Evolutionary conservation across 139 green algal species (phyloP).

Genomic region (Picochlorum sp.): DNA sequence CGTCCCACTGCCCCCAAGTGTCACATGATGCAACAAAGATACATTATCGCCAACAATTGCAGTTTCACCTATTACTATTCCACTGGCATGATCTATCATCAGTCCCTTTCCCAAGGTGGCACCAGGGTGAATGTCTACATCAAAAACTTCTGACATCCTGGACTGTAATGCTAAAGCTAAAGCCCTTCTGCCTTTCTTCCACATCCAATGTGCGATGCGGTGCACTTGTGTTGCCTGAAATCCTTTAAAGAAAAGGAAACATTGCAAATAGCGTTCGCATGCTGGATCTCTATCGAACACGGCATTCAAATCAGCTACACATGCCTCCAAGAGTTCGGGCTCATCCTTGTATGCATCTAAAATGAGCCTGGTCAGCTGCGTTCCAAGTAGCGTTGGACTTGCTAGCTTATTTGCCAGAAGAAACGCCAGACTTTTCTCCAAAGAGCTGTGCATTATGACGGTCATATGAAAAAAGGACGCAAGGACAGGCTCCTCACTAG

Average conservation of each 20-base stretch:
- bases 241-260: conserved; percentile 89
- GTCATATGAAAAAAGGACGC: conserved; percentile 86
- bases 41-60: conserved; percentile 86
- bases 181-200: conserved; percentile 52
- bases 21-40: conserved; percentile 91
- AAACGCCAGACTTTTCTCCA: conserved; percentile 77
- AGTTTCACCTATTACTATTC: conserved; percentile 90
- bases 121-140: conserved; percentile 91
- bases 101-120: conserved; percentile 84
- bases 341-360: conserved; percentile 46
- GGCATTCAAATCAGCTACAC: conserved; percentile 67
- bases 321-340: conserved; percentile 47
- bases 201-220: conserved; percentile 83
- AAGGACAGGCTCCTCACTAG: conserved; percentile 72
- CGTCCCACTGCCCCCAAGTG: conserved; percentile 78
- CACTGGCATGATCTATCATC: conserved; percentile 84
- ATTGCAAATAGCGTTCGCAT: conserved; percentile 73
- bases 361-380: conserved; percentile 87
- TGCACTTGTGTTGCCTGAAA: conserved; percentile 93
- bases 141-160: conserved; percentile 63
- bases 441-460: conserved; percentile 77
- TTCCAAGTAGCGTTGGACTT: conserved; percentile 77
- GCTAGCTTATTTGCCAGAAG: conserved; percentile 90
- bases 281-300: conserved; percentile 78
- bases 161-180: conserved; percentile 74